These are phyloP conservation scores for Graphium sp. DNA, from an alignment of 2,329 filamentous ascomycete genomes.

Conservation along the genomic window DNA sequence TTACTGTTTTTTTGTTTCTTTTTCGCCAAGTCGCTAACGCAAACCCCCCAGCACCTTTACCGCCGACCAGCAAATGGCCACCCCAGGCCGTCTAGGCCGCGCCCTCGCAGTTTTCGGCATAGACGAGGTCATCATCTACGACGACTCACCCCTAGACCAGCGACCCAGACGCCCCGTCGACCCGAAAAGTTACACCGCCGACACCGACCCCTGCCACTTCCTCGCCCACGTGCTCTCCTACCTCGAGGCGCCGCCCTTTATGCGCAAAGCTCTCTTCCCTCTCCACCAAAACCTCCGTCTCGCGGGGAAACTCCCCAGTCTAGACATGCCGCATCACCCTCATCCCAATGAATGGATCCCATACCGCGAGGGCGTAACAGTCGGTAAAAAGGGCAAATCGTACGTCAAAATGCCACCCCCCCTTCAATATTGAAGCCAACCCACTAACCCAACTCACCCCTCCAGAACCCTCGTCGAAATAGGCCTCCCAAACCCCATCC, in stretches of 20 bases:
- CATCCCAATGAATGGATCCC: slow-evolving; percentile 60
- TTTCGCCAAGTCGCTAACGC: background rate
- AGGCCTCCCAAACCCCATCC: slow-evolving; percentile 35
- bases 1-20: slow-evolving; percentile 1
- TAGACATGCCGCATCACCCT: slow-evolving; percentile 78
- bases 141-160: slow-evolving; percentile 40
- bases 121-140: slow-evolving; percentile 70
- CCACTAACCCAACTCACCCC: background rate
- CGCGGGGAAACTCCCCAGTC: slow-evolving; percentile 55
- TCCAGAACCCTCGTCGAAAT: slow-evolving; percentile 39
- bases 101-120: slow-evolving; percentile 70
- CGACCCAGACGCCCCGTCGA: slow-evolving; percentile 28
- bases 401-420: slow-evolving; percentile 10
- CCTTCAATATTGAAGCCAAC: background rate
- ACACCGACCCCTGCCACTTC: slow-evolving; percentile 63
- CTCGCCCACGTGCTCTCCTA: slow-evolving; percentile 64
- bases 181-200: slow-evolving; percentile 44
- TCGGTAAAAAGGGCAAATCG: slow-evolving; percentile 19
- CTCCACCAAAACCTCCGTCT: slow-evolving; percentile 62
- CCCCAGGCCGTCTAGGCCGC: slow-evolving; percentile 62
- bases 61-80: slow-evolving; percentile 57
- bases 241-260: slow-evolving; percentile 70
- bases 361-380: slow-evolving; percentile 63
- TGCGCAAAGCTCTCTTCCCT: slow-evolving; percentile 60
- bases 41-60: slow-evolving; percentile 41